A percentile compares a stretch with the other conserved stretches of the same genome.
These are phyloP conservation scores for Leptodontidium sp. DNA, from an alignment of 2,329 filamentous ascomycete genomes.

Conservation along the genomic window DNA sequence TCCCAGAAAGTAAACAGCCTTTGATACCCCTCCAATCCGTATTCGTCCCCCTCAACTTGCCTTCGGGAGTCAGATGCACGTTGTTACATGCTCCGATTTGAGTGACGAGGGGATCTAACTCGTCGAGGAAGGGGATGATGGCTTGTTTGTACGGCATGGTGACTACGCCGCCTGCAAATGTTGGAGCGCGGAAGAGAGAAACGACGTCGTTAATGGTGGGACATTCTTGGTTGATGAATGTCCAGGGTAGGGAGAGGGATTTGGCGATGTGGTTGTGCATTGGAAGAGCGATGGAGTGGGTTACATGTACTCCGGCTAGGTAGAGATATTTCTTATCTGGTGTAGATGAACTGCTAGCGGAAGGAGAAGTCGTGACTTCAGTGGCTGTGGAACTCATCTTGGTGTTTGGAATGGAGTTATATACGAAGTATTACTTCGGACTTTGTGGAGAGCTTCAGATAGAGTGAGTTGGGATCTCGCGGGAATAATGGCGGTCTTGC, in stretches of 20 bases:
- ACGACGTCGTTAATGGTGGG: slow-evolving; percentile 49
- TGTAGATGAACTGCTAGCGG: too few species aligned
- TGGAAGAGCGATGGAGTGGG: slow-evolving; percentile 51
- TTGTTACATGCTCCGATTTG: slow-evolving; percentile 82
- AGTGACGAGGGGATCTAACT: slow-evolving; percentile 73
- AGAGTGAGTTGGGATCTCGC: background rate
- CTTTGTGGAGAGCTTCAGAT: too few species aligned
- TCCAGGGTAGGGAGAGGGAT: slow-evolving; percentile 48
- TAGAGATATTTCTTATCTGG: slow-evolving; percentile 40
- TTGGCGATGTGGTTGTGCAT: slow-evolving; percentile 53
- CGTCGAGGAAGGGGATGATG: slow-evolving; percentile 76
- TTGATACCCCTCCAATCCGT: slow-evolving; percentile 81
- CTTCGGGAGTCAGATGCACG: slow-evolving; percentile 64
- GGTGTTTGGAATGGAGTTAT: background rate
- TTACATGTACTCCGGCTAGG: slow-evolving; percentile 51
- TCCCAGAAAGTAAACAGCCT: slow-evolving; percentile 62
- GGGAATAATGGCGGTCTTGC: background rate
- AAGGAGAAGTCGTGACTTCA: background rate
- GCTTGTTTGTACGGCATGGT: slow-evolving; percentile 86
- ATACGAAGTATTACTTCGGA: too few species aligned
- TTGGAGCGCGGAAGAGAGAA: slow-evolving; percentile 59
- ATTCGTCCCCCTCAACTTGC: slow-evolving; percentile 73
- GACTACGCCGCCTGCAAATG: slow-evolving; percentile 73
- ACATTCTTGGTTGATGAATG: slow-evolving; percentile 48
- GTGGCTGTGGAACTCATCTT: background rate